Evolutionary conservation across 1,284 basidiomycete species (phyloP).

Genomic region (Fistulina hepatica): DNA sequence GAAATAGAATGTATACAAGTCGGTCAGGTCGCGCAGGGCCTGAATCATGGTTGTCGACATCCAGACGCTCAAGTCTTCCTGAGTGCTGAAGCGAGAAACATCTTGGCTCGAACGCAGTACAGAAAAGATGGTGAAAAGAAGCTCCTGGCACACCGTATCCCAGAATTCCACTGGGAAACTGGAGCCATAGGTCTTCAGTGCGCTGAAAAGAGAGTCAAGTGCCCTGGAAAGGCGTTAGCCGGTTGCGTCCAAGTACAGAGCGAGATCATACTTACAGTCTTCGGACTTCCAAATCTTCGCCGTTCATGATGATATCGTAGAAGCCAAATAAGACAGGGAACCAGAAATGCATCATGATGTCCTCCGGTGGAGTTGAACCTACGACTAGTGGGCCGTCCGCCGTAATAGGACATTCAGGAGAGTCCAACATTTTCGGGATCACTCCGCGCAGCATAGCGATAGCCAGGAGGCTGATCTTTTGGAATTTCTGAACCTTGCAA

Average conservation of each 20-base stretch:
- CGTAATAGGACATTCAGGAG: slow-evolving; percentile 59
- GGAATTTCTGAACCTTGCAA: slow-evolving; percentile 97
- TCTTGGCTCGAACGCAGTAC: slow-evolving; percentile 89
- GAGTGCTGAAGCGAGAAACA: slow-evolving; percentile 85
- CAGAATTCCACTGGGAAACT: slow-evolving; percentile 91
- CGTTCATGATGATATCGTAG: slow-evolving; percentile 99
- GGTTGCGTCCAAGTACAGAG: not conserved
- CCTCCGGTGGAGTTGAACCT: slow-evolving; percentile 48
- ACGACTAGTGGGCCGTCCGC: not conserved
- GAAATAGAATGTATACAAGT: slow-evolving; percentile 95
- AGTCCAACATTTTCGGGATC: slow-evolving; percentile 84
- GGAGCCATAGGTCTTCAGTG: slow-evolving; percentile 83
- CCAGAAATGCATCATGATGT: slow-evolving; percentile 93
- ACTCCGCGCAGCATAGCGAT: slow-evolving; percentile 93
- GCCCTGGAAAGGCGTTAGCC: slow-evolving; percentile 44
- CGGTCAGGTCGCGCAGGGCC: slow-evolving; percentile 89
- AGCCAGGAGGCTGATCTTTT: slow-evolving; percentile 93
- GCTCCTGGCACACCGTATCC: slow-evolving; percentile 95
- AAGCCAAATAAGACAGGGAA: slow-evolving; percentile 94
- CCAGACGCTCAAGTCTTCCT: slow-evolving; percentile 99
- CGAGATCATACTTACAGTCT: slow-evolving; percentile 56
- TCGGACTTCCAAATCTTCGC: slow-evolving; percentile 96
- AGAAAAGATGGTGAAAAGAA: slow-evolving; percentile 97
- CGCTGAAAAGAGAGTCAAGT: slow-evolving; percentile 90
- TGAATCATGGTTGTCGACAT: slow-evolving; percentile 99